These are phyloP conservation scores for Magnolia officinalis DNA, from an alignment of 164 flowering plant species.

Conservation along the genomic window DNA sequence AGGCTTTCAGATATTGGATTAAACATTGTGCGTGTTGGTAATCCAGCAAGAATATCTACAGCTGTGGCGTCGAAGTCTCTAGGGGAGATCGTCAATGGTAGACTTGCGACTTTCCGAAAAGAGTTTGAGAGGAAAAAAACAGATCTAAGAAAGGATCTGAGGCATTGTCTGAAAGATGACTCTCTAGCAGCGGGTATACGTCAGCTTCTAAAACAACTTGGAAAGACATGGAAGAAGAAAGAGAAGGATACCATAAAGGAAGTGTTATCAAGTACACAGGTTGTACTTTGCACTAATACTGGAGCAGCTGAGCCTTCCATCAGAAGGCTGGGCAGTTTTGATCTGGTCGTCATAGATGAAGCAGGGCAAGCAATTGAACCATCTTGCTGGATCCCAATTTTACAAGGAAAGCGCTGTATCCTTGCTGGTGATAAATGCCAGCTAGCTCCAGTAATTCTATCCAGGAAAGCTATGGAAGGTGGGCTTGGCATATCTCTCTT, in stretches of 20 bases:
- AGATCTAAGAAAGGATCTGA: conserved; percentile 69
- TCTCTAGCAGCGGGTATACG: conserved; percentile 93
- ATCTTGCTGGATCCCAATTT: conserved; percentile 85
- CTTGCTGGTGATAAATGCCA: conserved; percentile 90
- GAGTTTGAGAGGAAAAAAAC: conserved; percentile 82
- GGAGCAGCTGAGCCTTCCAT: conserved; percentile 87
- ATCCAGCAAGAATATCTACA: conserved; percentile 80
- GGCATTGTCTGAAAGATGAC: conserved; percentile 76
- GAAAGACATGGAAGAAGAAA: conserved; percentile 69
- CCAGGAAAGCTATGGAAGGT: conserved; percentile 81
- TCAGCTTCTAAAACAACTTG: conserved; percentile 86
- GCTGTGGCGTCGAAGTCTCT: conserved; percentile 79
- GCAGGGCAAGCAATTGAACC: conserved; percentile 96
- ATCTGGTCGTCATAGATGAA: conserved; percentile 88
- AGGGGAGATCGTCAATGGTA: conserved; percentile 62
- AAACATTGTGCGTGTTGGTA: conserved; percentile 82
- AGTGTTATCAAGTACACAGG: conserved; percentile 66
- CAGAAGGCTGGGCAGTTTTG: conserved; percentile 63
- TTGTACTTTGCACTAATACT: conserved; percentile 82
- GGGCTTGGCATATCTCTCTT: conserved; percentile 85
- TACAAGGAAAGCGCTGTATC: conserved; percentile 81
- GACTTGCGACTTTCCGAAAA: conserved; percentile 45
- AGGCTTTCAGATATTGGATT: conserved; percentile 59
- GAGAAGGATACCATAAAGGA: conserved; percentile 82
- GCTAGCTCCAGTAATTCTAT: conserved; percentile 83